These are phyloP conservation scores for Debaryomyces sp. DNA, from an alignment of 1,139 yeast species.

Conservation along the genomic window DNA sequence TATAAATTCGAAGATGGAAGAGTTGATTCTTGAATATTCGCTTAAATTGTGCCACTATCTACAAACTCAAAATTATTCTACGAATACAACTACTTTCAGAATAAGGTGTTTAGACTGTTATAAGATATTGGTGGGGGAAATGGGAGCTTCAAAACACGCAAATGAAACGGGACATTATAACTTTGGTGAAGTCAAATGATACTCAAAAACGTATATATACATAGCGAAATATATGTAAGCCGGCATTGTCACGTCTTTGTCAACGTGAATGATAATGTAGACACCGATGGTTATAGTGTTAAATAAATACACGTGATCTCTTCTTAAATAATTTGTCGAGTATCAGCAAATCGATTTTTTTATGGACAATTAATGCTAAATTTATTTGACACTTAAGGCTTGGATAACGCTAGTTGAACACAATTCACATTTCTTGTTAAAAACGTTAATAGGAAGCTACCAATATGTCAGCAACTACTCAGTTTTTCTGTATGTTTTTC, in stretches of 20 bases:
- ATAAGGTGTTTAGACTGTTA: constrained; percentile 64
- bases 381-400: not conserved
- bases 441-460: constrained; percentile 1
- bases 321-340: constrained; percentile 6
- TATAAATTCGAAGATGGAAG: constrained; percentile 27
- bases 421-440: constrained; percentile 1
- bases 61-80: constrained; percentile 59
- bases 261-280: not conserved
- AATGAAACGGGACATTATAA: constrained; percentile 60
- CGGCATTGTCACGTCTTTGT: not conserved
- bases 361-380: constrained; percentile 1
- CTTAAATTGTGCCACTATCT: constrained; percentile 45
- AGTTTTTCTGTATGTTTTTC: constrained; percentile 45
- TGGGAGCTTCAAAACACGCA: constrained; percentile 70
- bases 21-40: constrained; percentile 39
- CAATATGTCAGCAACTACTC: constrained; percentile 41
- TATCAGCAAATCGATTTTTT: constrained; percentile 4
- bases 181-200: constrained; percentile 59
- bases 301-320: not conserved
- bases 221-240: not conserved
- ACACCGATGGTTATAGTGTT: not conserved
- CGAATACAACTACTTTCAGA: constrained; percentile 65
- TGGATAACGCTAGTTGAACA: constrained; percentile 1
- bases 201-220: not conserved
- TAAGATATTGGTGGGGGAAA: constrained; percentile 59